Evolutionary conservation across 2,329 filamentous ascomycete genomes (phyloP).

Genomic region (Daldinia sp.): DNA sequence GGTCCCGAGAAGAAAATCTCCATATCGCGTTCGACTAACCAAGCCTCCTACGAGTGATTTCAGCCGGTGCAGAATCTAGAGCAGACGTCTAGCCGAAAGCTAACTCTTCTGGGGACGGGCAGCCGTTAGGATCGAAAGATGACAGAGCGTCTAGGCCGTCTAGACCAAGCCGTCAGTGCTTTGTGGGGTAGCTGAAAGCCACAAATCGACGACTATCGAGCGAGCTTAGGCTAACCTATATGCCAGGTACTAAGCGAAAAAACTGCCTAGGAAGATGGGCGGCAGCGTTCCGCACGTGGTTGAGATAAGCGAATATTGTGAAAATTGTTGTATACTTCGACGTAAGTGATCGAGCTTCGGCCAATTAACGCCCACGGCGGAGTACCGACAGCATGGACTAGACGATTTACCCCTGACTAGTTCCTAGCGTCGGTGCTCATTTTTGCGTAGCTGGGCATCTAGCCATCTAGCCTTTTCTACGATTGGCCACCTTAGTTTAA

Average conservation of each 20-base stretch:
- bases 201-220: slow-evolving; percentile 10
- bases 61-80: background rate
- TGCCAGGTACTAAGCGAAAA: slow-evolving; percentile 3
- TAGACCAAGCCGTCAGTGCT: slow-evolving; percentile 9
- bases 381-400: slow-evolving; percentile 8
- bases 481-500: background rate
- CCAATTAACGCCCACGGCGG: background rate
- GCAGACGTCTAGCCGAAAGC: slow-evolving; percentile 5
- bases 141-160: slow-evolving; percentile 3
- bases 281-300: slow-evolving; percentile 6
- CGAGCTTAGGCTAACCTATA: slow-evolving; percentile 6
- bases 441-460: background rate
- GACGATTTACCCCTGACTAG: slow-evolving; percentile 24
- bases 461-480: background rate
- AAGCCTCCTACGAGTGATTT: background rate
- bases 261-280: slow-evolving; percentile 6
- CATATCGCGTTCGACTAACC: background rate
- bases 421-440: slow-evolving; percentile 9
- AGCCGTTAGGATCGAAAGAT: background rate
- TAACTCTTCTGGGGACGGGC: slow-evolving; percentile 9
- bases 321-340: slow-evolving; percentile 2
- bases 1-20: background rate
- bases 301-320: slow-evolving; percentile 12
- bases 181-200: slow-evolving; percentile 19
- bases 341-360: background rate